These are phyloP conservation scores for Hypomontagnella monticulosa DNA, from an alignment of 495 filamentous ascomycete species.

Conservation along the genomic window DNA sequence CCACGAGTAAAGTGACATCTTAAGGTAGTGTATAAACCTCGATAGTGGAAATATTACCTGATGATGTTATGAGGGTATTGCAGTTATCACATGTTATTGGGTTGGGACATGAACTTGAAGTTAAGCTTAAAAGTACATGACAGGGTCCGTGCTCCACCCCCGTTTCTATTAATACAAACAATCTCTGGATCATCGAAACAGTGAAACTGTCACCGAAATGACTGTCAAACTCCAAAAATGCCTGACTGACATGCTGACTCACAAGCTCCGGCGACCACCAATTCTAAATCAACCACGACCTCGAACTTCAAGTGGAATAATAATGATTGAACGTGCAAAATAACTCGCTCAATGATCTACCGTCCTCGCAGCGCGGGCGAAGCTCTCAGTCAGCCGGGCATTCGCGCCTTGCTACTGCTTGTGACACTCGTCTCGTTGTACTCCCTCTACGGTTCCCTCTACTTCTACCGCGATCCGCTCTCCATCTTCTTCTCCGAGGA, in stretches of 20 bases:
- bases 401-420: conserved; percentile 42
- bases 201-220: too few species aligned
- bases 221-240: neutral
- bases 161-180: too few species aligned
- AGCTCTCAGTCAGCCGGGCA: conserved; percentile 40
- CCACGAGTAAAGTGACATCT: too few species aligned
- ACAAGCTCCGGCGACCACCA: neutral
- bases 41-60: too few species aligned
- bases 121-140: too few species aligned
- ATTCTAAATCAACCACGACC: neutral
- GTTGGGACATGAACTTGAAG: too few species aligned
- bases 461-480: conserved; percentile 55
- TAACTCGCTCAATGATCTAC: conserved; percentile 32
- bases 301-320: neutral
- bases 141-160: too few species aligned
- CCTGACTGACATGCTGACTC: neutral
- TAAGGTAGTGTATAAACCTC: too few species aligned
- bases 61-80: too few species aligned
- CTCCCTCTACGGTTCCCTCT: conserved; percentile 42
- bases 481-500: conserved; percentile 53
- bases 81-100: too few species aligned
- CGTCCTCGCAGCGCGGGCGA: conserved; percentile 19
- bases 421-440: conserved; percentile 34
- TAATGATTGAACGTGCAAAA: conserved; percentile 19
- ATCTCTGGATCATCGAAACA: too few species aligned